These are phyloP conservation scores for Madurella mycetomatis DNA, from an alignment of 2,329 filamentous ascomycete genomes.

Conservation along the genomic window DNA sequence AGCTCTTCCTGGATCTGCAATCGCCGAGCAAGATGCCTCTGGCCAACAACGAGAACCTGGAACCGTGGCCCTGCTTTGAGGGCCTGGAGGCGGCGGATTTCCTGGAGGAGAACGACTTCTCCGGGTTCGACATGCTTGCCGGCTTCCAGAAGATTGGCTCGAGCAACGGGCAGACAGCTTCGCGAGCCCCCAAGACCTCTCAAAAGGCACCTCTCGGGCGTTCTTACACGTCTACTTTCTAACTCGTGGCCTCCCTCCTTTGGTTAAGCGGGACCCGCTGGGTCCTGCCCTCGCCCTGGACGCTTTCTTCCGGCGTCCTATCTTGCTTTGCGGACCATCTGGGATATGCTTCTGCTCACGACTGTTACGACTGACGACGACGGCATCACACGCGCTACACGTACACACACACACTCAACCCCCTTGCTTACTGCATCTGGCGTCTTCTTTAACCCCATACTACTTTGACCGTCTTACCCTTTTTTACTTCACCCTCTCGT, in stretches of 20 bases:
- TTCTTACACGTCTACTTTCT: conserved; percentile 33
- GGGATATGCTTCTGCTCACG: neutral
- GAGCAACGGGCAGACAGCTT: conserved; percentile 28
- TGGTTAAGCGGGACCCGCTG: neutral
- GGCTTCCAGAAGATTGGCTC: conserved; percentile 72
- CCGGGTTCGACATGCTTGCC: conserved; percentile 66
- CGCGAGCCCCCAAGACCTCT: conserved; percentile 19
- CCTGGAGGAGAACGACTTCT: conserved; percentile 55
- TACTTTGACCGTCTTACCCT: no score
- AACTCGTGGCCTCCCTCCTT: neutral
- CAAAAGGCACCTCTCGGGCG: conserved; percentile 36
- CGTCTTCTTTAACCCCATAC: neutral
- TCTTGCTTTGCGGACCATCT: neutral
- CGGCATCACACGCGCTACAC: neutral
- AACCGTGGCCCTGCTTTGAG: conserved; percentile 42
- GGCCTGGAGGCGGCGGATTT: conserved; percentile 53
- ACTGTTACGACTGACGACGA: conserved; percentile 14
- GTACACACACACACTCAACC: neutral
- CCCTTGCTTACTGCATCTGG: neutral
- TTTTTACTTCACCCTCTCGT: no score
- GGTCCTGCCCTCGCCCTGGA: no score
- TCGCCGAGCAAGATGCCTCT: conserved; percentile 37
- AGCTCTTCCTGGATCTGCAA: conserved; percentile 40
- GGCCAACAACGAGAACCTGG: conserved; percentile 36
- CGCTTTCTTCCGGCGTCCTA: neutral